These are phyloP conservation scores for Phytophthora pluvialis DNA, from an alignment of 352 stramenopile genomes.

Conservation along the genomic window DNA sequence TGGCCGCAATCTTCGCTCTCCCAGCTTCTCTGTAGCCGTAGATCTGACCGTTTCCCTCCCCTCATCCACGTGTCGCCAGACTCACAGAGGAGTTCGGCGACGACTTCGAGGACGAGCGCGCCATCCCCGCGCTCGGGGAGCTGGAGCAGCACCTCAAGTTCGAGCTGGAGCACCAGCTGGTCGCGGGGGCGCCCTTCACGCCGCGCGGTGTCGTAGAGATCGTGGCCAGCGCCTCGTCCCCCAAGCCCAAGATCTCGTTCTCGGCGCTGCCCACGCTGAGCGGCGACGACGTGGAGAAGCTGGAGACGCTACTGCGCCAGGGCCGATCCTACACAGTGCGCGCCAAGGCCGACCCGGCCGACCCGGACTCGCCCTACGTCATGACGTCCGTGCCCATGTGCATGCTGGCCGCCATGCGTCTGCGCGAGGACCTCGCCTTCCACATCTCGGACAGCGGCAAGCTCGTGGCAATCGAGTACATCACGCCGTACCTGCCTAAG, in stretches of 20 bases:
- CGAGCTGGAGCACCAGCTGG: conserved; percentile 69
- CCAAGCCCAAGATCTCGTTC: conserved; percentile 74
- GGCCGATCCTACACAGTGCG: conserved; percentile 76
- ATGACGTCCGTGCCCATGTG: conserved; percentile 84
- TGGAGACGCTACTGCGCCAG: conserved; percentile 52
- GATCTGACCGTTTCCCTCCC: conserved; percentile 10
- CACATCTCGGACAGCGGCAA: conserved; percentile 80
- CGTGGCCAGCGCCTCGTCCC: conserved; percentile 51
- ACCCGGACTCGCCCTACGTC: conserved; percentile 71
- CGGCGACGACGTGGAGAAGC: conserved; percentile 47
- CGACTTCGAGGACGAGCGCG: conserved; percentile 59
- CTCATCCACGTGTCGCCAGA: conserved; percentile 29
- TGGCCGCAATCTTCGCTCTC: neutral
- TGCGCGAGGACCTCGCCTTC: conserved; percentile 86
- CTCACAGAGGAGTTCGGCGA: conserved; percentile 74
- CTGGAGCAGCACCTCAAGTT: conserved; percentile 61
- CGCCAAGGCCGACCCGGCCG: conserved; percentile 59
- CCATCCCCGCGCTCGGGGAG: conserved; percentile 35
- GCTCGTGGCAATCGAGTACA: conserved; percentile 84
- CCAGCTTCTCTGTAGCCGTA: conserved; percentile 5
- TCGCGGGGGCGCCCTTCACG: conserved; percentile 39
- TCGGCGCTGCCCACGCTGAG: conserved; percentile 53
- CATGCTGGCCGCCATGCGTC: conserved; percentile 70
- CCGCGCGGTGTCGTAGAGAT: conserved; percentile 67
- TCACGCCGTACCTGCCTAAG: conserved; percentile 60